Conservation (phyloP, 768 basidiomycete species). For the Serendipita vermifera region DNA sequence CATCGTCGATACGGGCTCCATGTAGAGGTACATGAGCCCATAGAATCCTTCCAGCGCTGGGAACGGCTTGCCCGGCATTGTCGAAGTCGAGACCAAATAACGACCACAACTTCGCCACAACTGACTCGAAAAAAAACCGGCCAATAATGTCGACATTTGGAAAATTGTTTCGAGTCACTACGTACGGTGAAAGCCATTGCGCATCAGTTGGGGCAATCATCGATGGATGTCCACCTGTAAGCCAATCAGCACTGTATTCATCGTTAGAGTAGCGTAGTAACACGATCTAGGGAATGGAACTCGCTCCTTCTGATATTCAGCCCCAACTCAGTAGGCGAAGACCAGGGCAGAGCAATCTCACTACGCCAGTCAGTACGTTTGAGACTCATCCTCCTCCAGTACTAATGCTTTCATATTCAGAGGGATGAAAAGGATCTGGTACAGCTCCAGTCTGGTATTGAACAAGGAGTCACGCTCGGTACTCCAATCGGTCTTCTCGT, state of each 20-base stretch:
- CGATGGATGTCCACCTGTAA: slow-evolving; percentile 91
- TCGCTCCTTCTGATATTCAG: slow-evolving; percentile 77
- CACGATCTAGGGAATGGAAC: slow-evolving; percentile 54
- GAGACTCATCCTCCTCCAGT: no score
- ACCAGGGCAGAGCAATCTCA: slow-evolving; percentile 92
- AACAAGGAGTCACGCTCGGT: slow-evolving; percentile 89
- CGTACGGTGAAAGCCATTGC: slow-evolving; percentile 97
- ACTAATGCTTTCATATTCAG: slow-evolving; percentile 28
- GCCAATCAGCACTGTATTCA: slow-evolving; percentile 19
- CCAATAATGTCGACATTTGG: slow-evolving; percentile 86
- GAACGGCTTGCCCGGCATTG: slow-evolving; percentile 24
- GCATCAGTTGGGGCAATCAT: slow-evolving; percentile 94
- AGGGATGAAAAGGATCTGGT: slow-evolving; percentile 93
- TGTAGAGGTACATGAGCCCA: slow-evolving; percentile 45
- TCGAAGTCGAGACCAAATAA: background rate
- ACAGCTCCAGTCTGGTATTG: slow-evolving; percentile 83
- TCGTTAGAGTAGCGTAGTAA: background rate
- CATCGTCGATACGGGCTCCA: slow-evolving; percentile 48
- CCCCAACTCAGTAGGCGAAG: slow-evolving; percentile 78
- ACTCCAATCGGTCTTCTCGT: slow-evolving; percentile 97
- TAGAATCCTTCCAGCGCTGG: slow-evolving; percentile 52
- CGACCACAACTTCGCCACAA: background rate
- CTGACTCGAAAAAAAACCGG: background rate
- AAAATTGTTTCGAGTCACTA: slow-evolving; percentile 81
- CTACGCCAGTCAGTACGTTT: slow-evolving; percentile 62